Conservation (phyloP, 768 basidiomycete genomes). For the Lanmaoa rubissima region DNA sequence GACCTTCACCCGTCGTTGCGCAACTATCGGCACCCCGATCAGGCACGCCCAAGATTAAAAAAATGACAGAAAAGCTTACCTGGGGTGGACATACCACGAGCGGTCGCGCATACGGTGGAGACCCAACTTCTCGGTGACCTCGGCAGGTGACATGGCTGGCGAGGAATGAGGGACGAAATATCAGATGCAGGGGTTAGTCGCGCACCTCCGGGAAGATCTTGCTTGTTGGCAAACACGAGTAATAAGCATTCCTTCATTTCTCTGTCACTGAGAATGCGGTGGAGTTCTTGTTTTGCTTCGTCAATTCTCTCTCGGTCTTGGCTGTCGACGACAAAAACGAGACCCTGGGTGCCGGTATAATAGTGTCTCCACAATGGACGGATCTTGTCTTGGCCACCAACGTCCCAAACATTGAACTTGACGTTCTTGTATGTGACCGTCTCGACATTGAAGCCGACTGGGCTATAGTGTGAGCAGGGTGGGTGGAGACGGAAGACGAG, state of each 20-base stretch:
- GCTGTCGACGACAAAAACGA: slow-evolving; percentile 97
- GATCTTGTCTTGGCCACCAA: slow-evolving; percentile 99
- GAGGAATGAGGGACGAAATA: neutral
- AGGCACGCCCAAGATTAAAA: neutral
- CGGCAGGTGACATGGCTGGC: slow-evolving; percentile 94
- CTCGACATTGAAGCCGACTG: slow-evolving; percentile 98
- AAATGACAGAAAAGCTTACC: slow-evolving; percentile 46
- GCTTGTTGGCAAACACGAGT: slow-evolving; percentile 99
- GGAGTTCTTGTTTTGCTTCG: slow-evolving; percentile 93
- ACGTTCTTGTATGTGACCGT: slow-evolving; percentile 99
- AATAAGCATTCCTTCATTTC: slow-evolving; percentile 98
- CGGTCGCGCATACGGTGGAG: slow-evolving; percentile 95
- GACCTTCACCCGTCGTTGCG: slow-evolving; percentile 93
- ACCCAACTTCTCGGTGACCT: slow-evolving; percentile 96
- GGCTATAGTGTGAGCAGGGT: neutral
- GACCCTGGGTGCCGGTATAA: slow-evolving; percentile 97
- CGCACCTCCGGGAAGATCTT: slow-evolving; percentile 94
- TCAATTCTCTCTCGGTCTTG: slow-evolving; percentile 94
- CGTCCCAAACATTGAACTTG: slow-evolving; percentile 94
- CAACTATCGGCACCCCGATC: slow-evolving; percentile 52
- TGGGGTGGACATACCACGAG: slow-evolving; percentile 99
- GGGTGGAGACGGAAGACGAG: neutral
- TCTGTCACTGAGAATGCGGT: slow-evolving; percentile 92
- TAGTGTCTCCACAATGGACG: slow-evolving; percentile 98
- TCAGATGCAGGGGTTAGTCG: slow-evolving; percentile 4